Evolutionary conservation across 768 basidiomycete species (phyloP).

Genomic region (Suillus subluteus): DNA sequence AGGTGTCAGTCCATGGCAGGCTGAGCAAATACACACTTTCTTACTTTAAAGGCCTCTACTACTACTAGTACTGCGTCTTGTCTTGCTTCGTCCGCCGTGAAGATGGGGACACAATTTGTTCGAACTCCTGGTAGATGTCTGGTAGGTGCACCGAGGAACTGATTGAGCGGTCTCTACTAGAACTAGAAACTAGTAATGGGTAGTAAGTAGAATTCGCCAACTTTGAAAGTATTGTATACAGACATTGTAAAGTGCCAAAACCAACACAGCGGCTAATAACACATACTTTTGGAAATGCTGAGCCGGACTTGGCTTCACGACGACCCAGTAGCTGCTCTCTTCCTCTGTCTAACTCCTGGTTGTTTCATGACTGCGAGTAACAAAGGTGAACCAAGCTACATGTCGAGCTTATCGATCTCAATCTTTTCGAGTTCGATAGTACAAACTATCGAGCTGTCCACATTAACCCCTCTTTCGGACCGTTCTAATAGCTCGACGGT

Average conservation of each 20-base stretch:
- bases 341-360: conserved; percentile 30
- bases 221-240: neutral
- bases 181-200: conserved; percentile 20
- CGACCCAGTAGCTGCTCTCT: conserved; percentile 1
- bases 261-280: conserved; percentile 7
- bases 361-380: conserved; percentile 16
- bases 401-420: neutral
- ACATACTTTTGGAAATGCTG: conserved; percentile 15
- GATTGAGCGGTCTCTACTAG: conserved; percentile 11
- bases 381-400: neutral
- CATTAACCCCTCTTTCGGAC: no score
- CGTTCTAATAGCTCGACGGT: no score
- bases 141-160: conserved; percentile 13
- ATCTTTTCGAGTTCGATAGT: no score
- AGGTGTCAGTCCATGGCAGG: conserved; percentile 2
- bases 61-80: conserved; percentile 74
- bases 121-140: conserved; percentile 25
- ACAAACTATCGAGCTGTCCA: no score
- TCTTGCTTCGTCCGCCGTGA: conserved; percentile 61
- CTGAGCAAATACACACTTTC: conserved; percentile 18
- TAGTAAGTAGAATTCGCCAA: conserved; percentile 9
- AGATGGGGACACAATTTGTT: conserved; percentile 22
- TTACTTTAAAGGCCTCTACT: conserved; percentile 80
- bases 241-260: conserved; percentile 25
- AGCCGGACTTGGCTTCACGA: neutral